Base-by-base conservation (phyloP, 805 yeast genomes). In the Metschnikowia colocasiae region DNA sequence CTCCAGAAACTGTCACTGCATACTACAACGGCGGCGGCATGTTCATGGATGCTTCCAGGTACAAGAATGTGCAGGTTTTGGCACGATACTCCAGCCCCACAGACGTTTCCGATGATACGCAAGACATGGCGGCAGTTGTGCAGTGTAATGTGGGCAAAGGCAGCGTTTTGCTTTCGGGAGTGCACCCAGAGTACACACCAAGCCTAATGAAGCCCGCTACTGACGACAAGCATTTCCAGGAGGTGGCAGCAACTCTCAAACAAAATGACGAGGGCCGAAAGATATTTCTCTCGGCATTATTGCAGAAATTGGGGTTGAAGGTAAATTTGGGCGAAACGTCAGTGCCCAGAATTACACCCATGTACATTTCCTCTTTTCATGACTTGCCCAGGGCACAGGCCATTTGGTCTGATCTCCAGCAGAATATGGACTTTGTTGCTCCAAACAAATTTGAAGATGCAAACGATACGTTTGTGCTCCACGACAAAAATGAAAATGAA, bases 1-100 rank as follows among this genome's bases (percentile, higher is more conserved):
- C n/a, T 13, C 58, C 66, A 33, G 49, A 57, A 6, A 38, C 56
- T 27, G 62, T 68, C 2, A 53, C 61, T 50, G 61, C 67, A 41
- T 92, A 89, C 62, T 86, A 81, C 63, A 91, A 94, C 56, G 99
- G 99, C 5, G 99, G 99, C 26, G 85, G 87, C 2, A 75, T 85
- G 10, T 92, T 94, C 67, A 82, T 84, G 10, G 85, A 87, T 61
- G 91, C 96, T 1, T 78, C 79, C 2, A 69, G 72, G 41, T 78
- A 69, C 56, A 64, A 70, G 4, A 75, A 79, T 40, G 89, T 86
- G 2, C 85, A 87, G 52, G 78, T 92, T 0, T 64, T 94, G 39
- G 96, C 97, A 0, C 64, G 75, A 3, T 94, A 87, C 59, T 59
- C 59, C 0, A 87, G 79, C 1, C 65, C 68, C 0, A 58, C 82